Percentiles rank a stretch among this genome's conserved stretches.
Evolutionary conservation across 345 rosid genomes (phyloP).

Genomic region (Toxicodendron radicans): DNA sequence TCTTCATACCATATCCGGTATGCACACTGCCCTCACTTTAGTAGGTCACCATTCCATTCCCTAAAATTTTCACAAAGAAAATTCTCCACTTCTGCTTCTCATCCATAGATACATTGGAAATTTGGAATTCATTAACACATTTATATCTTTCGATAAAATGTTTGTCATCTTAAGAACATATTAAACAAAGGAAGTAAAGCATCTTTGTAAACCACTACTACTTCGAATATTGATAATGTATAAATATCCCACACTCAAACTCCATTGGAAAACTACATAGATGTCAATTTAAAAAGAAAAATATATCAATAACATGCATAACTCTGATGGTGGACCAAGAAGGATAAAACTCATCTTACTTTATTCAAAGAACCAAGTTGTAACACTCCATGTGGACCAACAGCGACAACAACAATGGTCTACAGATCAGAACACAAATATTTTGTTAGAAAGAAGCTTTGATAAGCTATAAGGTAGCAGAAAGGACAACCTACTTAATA

Average conservation of each 20-base stretch:
- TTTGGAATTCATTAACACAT: not conserved
- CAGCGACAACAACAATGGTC: conserved; percentile 77
- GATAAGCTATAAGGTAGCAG: not conserved
- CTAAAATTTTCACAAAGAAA: not conserved
- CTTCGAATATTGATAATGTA: no score
- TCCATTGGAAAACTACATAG: not conserved
- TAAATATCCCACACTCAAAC: not conserved
- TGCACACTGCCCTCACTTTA: not conserved
- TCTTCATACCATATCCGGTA: not conserved
- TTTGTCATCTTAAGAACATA: not conserved
- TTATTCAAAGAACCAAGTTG: conserved; percentile 81
- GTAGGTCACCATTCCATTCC: not conserved
- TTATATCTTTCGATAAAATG: not conserved
- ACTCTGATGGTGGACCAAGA: conserved; percentile 10
- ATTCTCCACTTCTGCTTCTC: not conserved
- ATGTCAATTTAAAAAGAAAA: not conserved
- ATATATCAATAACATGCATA: not conserved
- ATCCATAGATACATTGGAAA: not conserved
- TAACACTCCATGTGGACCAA: conserved; percentile 77
- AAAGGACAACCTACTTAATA: not conserved
- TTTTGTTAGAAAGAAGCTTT: not conserved
- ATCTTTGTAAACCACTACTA: not conserved
- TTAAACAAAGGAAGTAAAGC: not conserved
- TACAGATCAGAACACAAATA: conserved; percentile 28
- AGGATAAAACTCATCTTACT: conserved; percentile 48